Evolutionary conservation across 768 basidiomycete species (phyloP), one percentile per base, ranked within the genome.

Genomic region (Mycena epipterygia): DNA sequence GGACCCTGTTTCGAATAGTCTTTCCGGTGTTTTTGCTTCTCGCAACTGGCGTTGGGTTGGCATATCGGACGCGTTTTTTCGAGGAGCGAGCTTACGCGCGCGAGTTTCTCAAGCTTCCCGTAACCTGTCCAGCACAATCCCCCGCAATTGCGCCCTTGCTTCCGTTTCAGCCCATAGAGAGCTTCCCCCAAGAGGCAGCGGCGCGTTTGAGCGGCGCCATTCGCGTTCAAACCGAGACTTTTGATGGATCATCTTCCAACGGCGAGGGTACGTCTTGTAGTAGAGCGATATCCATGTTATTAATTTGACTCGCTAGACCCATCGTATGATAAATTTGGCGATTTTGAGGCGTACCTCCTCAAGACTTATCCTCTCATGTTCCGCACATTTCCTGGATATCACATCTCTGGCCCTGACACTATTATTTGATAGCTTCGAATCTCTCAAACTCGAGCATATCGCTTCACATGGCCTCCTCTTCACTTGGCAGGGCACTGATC

Each of bases 391-490:
- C 44, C 23, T 48, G 9, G 46, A 13, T 2, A 12, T 51, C 19
- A 3, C 2, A 8, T 21, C 16, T 1, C 29, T 11, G 21, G 4
- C 23, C 9, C 41, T 58, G 42, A 63, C 44, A 14, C 21, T 30
- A 17, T n/a, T n/a, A n/a, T n/a, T 49, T 37, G 12, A 1, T 33
- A 69, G 68, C 33, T 62, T 69, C 35, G 16, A 57, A 9, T 33
- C 60, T 21, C 68, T 69, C 27, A 29, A 62, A 33, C 68, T 69
- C 27, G 68, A 69, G 0, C 83, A 85, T 68, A 84, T 92, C 64
- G 89, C 89, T 70, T 89, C 86, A 0, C 89, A 86, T 52, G 90
- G 86, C 0, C 80, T 91, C 19, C 79, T 91, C 3, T 89, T 87
- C 74, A 84, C 85, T 29, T 91, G 89, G 89, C 79, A 85, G 57